Percentiles rank a stretch among this genome's conserved stretches.
Evolutionary conservation across 345 rosid genomes (phyloP).

Genomic region (Gossypium bickii): DNA sequence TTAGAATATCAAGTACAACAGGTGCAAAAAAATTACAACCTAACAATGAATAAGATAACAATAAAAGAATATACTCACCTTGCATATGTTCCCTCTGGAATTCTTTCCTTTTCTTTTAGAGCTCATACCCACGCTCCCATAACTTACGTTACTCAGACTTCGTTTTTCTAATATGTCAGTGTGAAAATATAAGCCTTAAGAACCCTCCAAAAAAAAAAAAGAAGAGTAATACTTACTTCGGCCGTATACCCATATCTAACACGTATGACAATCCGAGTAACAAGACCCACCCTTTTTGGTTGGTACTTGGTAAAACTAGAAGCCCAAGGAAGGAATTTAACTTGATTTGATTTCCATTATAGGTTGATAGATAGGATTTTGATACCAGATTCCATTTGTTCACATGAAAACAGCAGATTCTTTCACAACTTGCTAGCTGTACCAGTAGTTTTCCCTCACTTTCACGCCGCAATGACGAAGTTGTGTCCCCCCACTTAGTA

Average conservation of each 20-base stretch:
- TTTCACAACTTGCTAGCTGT: not conserved
- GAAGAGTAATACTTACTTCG: too few relatives aligned
- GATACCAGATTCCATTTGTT: constrained; percentile 22
- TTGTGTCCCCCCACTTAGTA: constrained; percentile 18
- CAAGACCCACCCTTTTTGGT: not conserved
- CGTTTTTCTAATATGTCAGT: too few relatives aligned
- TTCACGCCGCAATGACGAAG: constrained; percentile 16
- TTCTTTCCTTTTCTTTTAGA: constrained; percentile 8
- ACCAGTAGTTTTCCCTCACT: constrained; percentile 8
- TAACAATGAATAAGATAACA: not conserved
- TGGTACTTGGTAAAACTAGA: constrained; percentile 7
- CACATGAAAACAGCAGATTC: constrained; percentile 19
- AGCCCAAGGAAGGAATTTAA: constrained; percentile 5
- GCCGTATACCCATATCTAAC: not conserved
- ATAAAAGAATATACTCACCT: constrained; percentile 10
- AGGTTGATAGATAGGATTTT: not conserved
- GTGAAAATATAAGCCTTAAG: too few relatives aligned
- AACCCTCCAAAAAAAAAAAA: too few relatives aligned
- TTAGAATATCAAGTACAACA: not conserved
- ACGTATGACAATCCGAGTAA: not conserved
- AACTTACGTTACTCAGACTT: too few relatives aligned
- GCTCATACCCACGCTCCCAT: not conserved
- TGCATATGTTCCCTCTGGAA: constrained; percentile 6
- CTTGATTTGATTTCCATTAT: not conserved
- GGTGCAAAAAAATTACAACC: not conserved